These are phyloP conservation scores for Pseudonectria buxi DNA, from an alignment of 2,329 filamentous ascomycete genomes.

Conservation along the genomic window DNA sequence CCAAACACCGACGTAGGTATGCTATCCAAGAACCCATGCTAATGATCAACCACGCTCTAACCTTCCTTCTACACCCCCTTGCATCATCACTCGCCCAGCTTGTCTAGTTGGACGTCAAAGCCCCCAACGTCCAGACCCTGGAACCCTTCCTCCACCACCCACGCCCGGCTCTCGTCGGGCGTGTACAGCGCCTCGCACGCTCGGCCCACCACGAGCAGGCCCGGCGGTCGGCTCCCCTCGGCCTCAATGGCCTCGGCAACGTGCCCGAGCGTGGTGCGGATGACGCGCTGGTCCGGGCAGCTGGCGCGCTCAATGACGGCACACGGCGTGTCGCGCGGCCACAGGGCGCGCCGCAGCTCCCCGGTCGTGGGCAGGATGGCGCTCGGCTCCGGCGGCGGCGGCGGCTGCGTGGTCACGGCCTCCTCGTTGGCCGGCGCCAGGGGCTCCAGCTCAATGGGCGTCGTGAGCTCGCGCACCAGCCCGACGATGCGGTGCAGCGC, in stretches of 20 bases:
- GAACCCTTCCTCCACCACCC: conserved; percentile 86
- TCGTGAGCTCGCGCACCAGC: conserved; percentile 65
- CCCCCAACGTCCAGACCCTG: conserved; percentile 55
- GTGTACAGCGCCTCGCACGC: conserved; percentile 73
- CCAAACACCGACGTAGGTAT: too few relatives aligned
- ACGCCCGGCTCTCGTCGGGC: conserved; percentile 53
- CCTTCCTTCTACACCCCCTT: neutral
- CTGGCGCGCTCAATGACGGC: conserved; percentile 90
- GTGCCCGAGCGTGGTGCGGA: conserved; percentile 74
- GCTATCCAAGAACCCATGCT: too few relatives aligned
- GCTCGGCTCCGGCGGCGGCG: conserved; percentile 8
- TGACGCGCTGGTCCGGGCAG: conserved; percentile 88
- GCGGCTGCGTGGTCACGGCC: conserved; percentile 5
- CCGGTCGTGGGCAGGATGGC: conserved; percentile 3
- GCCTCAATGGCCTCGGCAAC: conserved; percentile 80
- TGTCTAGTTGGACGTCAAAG: conserved; percentile 16
- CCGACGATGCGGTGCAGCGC: conserved; percentile 76
- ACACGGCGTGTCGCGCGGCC: conserved; percentile 76
- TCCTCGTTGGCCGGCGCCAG: conserved; percentile 17
- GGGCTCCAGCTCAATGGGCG: conserved; percentile 29
- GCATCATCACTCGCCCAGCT: conserved; percentile 3
- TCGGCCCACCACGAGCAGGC: conserved; percentile 75
- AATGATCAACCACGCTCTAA: too few relatives aligned
- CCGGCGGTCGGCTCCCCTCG: conserved; percentile 83
- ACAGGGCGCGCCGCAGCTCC: conserved; percentile 37